phyloP scores from a whole-genome alignment of 768 basidiomycete genomes.

The Collybia sordida region DNA sequence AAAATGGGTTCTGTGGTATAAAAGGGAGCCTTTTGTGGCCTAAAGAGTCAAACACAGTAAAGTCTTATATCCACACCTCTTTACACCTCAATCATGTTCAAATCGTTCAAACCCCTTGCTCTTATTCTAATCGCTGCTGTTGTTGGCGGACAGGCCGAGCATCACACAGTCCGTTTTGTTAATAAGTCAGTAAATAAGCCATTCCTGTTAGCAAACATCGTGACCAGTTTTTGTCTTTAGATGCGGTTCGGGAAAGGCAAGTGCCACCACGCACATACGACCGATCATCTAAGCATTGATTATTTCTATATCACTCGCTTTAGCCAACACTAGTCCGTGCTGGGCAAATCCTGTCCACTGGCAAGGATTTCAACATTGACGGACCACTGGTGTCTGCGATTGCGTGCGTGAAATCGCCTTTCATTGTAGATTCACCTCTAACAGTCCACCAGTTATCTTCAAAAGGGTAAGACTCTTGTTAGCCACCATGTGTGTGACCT shows the following conservation, averaged over 20 bases:
- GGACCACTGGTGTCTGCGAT: slow-evolving; percentile 28
- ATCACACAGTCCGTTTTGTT: no score
- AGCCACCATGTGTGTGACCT: not conserved
- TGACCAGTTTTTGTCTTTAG: not conserved
- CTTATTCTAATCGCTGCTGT: no score
- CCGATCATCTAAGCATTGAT: not conserved
- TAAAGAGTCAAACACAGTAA: no score
- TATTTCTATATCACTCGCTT: not conserved
- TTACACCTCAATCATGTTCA: no score
- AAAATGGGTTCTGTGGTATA: no score
- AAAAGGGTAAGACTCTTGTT: not conserved
- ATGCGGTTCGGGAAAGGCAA: slow-evolving; percentile 12
- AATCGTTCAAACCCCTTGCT: no score
- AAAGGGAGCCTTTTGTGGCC: no score
- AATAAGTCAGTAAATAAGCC: no score
- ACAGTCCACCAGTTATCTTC: not conserved
- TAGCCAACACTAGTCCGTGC: slow-evolving; percentile 24
- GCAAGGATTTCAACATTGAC: slow-evolving; percentile 21
- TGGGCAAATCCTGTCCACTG: slow-evolving; percentile 23
- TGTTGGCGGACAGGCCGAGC: no score
- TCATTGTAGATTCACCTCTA: not conserved
- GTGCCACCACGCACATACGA: not conserved
- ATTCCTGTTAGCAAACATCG: no score
- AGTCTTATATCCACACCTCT: no score
- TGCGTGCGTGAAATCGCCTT: slow-evolving; percentile 20